Base-by-base conservation (phyloP, 2,329 filamentous ascomycete species). In the Chrysosporium queenslandicum region DNA sequence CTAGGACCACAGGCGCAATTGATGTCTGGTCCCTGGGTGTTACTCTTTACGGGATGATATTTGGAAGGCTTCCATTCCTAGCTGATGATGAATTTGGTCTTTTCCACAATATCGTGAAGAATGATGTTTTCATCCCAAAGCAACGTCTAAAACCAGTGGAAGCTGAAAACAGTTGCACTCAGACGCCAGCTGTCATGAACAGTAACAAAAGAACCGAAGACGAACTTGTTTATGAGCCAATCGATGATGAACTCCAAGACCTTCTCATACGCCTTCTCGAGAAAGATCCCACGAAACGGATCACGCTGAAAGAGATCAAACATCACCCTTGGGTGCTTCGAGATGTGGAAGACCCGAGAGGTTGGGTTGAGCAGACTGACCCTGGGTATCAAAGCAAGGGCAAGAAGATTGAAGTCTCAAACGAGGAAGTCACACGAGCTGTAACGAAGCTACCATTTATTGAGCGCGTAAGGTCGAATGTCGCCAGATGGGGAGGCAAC, bases 1-100 rank as follows among this genome's bases (percentile, higher is more conserved):
- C 78, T 58, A 91, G 77, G 71, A 83, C 98, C 37, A 95, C 89
- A 3, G 87, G 88, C 61, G 87, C 94, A 61, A 95, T 98, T 59
- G 92, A 98, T 64, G 84, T 98, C 14, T 98, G 92, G 92, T 95
- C 92, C 9, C 76, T 98, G 20, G 92, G 92, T 20, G 88, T 98
- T 18, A 98, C 92, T 0, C 78, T 98, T 1, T 98, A 96, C 70
- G 95, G 91, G 63, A 82, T 98, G 66, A 82, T 98, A 52, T 98
- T 86, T 65, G 92, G 89, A 12, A 87, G 92, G 50, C 87, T 96
- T 37, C 92, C 92, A 0, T 98, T 97, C 64, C 78, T 94, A 60
- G 89, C 89, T 46, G 85, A 92, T 63, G 90, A 94, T 60, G 88
- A 94, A 61, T 96, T 86, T 66, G 86, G 87, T 56, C 85, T 98